Evolutionary conservation across 805 yeast species (phyloP).

Genomic region (Saturnispora saitoi): DNA sequence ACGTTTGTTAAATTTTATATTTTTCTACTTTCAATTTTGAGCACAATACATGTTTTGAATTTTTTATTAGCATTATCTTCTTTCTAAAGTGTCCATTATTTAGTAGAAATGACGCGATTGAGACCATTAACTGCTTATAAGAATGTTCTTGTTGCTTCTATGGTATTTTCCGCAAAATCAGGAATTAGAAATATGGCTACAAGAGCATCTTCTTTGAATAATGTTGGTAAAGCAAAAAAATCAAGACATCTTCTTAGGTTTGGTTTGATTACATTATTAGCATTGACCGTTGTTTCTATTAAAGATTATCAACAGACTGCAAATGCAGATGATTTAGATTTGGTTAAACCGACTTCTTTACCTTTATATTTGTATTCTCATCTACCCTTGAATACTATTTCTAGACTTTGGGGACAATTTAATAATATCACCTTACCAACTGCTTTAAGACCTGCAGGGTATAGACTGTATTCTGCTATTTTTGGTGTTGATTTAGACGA

Average conservation of each 20-base stretch:
- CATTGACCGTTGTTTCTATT: constrained; percentile 10
- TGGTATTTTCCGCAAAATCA: not conserved
- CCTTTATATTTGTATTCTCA: constrained; percentile 82
- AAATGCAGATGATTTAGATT: constrained; percentile 19
- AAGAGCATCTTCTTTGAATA: not conserved
- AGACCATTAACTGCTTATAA: not conserved
- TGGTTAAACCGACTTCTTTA: constrained; percentile 70
- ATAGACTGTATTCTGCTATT: constrained; percentile 59
- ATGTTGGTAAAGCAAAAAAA: not conserved
- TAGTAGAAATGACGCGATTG: not conserved
- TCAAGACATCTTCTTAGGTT: constrained; percentile 8
- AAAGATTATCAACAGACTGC: constrained; percentile 16
- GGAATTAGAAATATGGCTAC: not conserved
- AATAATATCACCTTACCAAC: constrained; percentile 77
- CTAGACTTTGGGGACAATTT: constrained; percentile 91
- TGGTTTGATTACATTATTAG: constrained; percentile 8
- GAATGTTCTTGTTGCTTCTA: not conserved
- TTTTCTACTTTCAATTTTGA: not conserved
- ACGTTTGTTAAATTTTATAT: not conserved
- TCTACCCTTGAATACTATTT: constrained; percentile 81
- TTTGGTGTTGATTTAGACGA: constrained; percentile 90
- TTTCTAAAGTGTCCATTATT: no score
- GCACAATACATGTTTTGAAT: no score
- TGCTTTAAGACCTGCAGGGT: constrained; percentile 82
- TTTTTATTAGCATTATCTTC: no score